Evolutionary conservation across 192 early-diverging fungal species (phyloP).

Genomic region (Coemansia sp.): DNA sequence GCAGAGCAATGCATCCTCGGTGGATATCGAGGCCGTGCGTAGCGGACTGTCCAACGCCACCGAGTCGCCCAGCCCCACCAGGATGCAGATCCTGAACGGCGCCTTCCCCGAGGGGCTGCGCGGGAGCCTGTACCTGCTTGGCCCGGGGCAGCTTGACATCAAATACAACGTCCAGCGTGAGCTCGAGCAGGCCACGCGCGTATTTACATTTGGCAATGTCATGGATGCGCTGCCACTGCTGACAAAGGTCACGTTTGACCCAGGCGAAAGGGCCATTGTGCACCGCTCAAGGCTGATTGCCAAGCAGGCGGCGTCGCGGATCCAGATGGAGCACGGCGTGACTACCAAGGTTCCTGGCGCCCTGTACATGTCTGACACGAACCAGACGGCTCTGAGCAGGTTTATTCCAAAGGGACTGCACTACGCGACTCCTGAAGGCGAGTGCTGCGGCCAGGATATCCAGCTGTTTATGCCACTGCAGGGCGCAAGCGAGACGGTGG

Average conservation of each 20-base stretch:
- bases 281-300: conserved; percentile 59
- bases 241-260: conserved; percentile 61
- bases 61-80: conserved; percentile 37
- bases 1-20: conserved; percentile 24
- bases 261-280: conserved; percentile 49
- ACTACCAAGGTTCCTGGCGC: conserved; percentile 60
- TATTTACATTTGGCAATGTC: conserved; percentile 63
- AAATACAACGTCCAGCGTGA: conserved; percentile 59
- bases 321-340: conserved; percentile 66
- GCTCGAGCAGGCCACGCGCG: conserved; percentile 60
- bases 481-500: conserved; percentile 58
- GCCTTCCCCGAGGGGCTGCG: conserved; percentile 59
- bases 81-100: conserved; percentile 52
- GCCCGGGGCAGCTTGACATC: conserved; percentile 62
- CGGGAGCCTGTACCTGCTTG: conserved; percentile 61
- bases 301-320: conserved; percentile 56
- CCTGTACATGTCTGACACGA: conserved; percentile 59
- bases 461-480: conserved; percentile 52
- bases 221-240: conserved; percentile 70
- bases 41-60: conserved; percentile 54
- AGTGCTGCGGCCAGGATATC: conserved; percentile 62
- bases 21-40: conserved; percentile 32
- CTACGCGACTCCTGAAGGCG: conserved; percentile 54
- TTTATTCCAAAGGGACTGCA: conserved; percentile 57
- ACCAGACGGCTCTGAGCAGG: conserved; percentile 63